Percentiles rank a stretch among this genome's conserved stretches.
These are phyloP conservation scores for Nissolia schottii DNA, from an alignment of 306 rosid genomes.

Conservation along the genomic window DNA sequence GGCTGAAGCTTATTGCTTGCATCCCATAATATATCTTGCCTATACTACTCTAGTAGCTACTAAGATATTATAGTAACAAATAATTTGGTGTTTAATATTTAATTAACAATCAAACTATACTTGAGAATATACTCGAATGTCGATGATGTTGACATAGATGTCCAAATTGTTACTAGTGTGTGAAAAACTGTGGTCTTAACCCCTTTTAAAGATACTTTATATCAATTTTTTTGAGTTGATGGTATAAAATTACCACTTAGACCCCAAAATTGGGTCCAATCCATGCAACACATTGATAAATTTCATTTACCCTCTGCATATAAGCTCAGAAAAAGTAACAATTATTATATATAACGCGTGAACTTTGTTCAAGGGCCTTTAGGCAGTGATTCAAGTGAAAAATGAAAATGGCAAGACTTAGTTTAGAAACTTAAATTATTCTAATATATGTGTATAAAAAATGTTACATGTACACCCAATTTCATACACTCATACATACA, in stretches of 20 bases:
- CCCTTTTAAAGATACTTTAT: background rate
- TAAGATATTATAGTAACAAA: background rate
- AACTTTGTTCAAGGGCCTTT: background rate
- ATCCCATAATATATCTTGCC: background rate
- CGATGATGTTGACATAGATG: background rate
- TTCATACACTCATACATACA: too few species aligned
- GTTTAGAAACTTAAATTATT: background rate
- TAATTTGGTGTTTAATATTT: background rate
- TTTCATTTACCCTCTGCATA: background rate
- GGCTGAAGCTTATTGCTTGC: background rate
- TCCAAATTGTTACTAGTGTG: background rate
- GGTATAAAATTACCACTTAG: background rate
- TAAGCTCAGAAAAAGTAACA: background rate
- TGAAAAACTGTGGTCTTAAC: background rate
- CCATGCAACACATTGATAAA: background rate
- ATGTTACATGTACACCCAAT: too few species aligned
- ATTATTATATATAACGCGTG: background rate
- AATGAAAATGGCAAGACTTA: background rate
- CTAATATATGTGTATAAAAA: too few species aligned
- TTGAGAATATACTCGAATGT: background rate
- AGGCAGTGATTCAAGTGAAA: background rate
- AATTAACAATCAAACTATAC: background rate
- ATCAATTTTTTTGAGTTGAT: background rate
- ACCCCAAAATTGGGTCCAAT: background rate
- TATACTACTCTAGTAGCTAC: too few species aligned